A percentile compares a stretch with the other conserved stretches of the same genome.
Evolutionary conservation across 163 green algal species (phyloP).

Genomic region (Coccomyxa subellipsoidea): DNA sequence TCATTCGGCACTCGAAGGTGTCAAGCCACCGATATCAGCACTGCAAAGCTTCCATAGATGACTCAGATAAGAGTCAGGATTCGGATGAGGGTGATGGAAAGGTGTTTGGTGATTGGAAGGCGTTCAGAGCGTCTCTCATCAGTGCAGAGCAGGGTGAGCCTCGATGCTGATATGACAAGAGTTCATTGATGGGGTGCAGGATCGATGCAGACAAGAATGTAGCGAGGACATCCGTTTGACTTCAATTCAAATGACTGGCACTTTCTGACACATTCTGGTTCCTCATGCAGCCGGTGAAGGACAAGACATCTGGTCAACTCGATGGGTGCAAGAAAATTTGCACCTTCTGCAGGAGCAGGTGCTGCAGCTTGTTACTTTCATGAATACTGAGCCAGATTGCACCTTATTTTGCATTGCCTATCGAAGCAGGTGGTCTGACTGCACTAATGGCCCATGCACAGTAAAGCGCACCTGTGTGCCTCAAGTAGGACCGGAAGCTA

Average conservation of each 20-base stretch:
- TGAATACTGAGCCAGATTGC: too few species aligned
- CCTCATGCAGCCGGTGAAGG: not conserved
- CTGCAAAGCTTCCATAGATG: not conserved
- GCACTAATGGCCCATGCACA: too few species aligned
- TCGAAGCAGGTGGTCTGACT: too few species aligned
- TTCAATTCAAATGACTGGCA: not conserved
- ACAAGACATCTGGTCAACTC: not conserved
- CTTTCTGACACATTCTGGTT: too few species aligned
- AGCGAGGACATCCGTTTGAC: not conserved
- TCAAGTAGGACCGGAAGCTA: slow-evolving; percentile 8
- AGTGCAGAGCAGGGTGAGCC: not conserved
- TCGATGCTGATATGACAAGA: not conserved
- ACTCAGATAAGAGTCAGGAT: not conserved
- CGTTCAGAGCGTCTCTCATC: slow-evolving; percentile 13
- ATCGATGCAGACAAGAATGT: not conserved
- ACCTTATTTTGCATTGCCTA: too few species aligned
- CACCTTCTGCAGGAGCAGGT: slow-evolving; percentile 6
- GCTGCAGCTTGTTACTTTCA: not conserved
- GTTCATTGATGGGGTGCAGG: not conserved
- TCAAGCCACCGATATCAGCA: too few species aligned
- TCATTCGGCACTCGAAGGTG: too few species aligned
- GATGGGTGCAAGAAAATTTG: not conserved
- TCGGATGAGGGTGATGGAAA: not conserved
- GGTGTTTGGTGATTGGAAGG: slow-evolving; percentile 10
- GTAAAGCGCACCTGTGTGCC: too few species aligned